Base-by-base conservation (phyloP, 495 filamentous ascomycete species). In the Penicillium flavigenum region DNA sequence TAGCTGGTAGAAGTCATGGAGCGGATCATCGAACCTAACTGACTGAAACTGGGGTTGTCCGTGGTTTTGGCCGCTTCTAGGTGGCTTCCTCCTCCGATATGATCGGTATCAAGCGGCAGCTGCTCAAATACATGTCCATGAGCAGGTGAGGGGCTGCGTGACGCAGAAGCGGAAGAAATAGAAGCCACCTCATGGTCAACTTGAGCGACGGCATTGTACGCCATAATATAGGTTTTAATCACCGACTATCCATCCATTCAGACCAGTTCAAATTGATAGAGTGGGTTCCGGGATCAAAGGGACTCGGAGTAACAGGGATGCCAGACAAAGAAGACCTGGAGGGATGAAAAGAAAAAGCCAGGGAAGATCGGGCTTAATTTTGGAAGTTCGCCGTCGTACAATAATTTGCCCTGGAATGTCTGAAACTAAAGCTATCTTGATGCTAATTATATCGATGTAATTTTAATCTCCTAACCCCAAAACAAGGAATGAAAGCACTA, bases 151-250 rank as follows among this genome's bases (percentile, higher is more conserved):
- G 72, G 59, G 53, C 51, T 64, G 47, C 65, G 65, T 39, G 72
- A 75, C 45, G 46, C 54, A 43, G 73, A 70, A 47, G 71, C 76
- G 50, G 61, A 69, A 38, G 74, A 71, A 42, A 74, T 60, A 26
- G 73, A 78, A 45, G 65, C 69, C 54, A 76, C 65, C 57, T 78
- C 72, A 34, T 60, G 65, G 55, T 79, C 73, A 52, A 65, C 53
- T 54, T 79, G 78, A 38, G 72, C 72, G 58, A 80, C 63, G 54
- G 75, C 70, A 60, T 75, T 78, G 71, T 79, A 79, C 31, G 74
- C 73, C 79, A 81, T 81, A 50, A 58, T 70, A 43, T 31, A 49
- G 20, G 42, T 39, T 29, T 19, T 39, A 11, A 17, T 45, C 56
- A 53, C 48, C 39, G 31, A 31, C 32, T 20, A 20, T 20, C 20